Conservation (phyloP, 495 filamentous ascomycete species). For the Lasiosphaeria ovina region DNA sequence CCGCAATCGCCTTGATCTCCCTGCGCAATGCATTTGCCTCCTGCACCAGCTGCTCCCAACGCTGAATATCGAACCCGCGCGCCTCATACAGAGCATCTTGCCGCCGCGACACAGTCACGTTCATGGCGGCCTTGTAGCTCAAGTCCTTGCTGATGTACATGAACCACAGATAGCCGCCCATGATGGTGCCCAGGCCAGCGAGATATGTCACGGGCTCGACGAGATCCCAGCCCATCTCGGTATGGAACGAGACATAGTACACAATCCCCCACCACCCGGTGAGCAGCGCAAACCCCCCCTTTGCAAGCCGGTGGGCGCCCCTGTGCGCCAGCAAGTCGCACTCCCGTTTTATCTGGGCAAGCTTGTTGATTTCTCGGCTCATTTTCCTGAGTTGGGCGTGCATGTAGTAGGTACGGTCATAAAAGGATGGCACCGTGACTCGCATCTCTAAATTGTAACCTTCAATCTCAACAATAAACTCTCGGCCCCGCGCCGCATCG, state of each 20-base stretch:
- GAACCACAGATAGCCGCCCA: slow-evolving; percentile 91
- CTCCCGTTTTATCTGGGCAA: slow-evolving; percentile 72
- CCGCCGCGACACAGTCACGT: slow-evolving; percentile 75
- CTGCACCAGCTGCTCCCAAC: slow-evolving; percentile 77
- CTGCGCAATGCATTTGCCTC: slow-evolving; percentile 74
- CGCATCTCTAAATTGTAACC: slow-evolving; percentile 66
- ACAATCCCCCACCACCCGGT: slow-evolving; percentile 78
- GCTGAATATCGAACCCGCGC: slow-evolving; percentile 69
- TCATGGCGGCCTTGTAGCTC: slow-evolving; percentile 78
- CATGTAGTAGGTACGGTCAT: slow-evolving; percentile 84
- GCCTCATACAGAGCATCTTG: slow-evolving; percentile 74
- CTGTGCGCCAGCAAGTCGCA: slow-evolving; percentile 77
- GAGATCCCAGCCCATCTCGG: slow-evolving; percentile 79
- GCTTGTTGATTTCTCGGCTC: slow-evolving; percentile 59
- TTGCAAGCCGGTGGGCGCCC: slow-evolving; percentile 74
- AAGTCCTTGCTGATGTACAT: slow-evolving; percentile 90
- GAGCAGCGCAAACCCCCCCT: slow-evolving; percentile 71
- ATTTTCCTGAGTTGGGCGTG: slow-evolving; percentile 71
- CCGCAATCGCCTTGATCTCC: slow-evolving; percentile 79
- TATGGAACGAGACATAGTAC: slow-evolving; percentile 75
- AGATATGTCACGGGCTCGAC: slow-evolving; percentile 92
- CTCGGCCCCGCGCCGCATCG: slow-evolving; percentile 76
- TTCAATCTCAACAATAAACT: slow-evolving; percentile 84
- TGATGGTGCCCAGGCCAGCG: slow-evolving; percentile 75
- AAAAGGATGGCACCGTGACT: slow-evolving; percentile 81